Evolutionary conservation across 164 flowering plant genomes (phyloP).

Genomic region (Kalanchoe fedtschenkoi): DNA sequence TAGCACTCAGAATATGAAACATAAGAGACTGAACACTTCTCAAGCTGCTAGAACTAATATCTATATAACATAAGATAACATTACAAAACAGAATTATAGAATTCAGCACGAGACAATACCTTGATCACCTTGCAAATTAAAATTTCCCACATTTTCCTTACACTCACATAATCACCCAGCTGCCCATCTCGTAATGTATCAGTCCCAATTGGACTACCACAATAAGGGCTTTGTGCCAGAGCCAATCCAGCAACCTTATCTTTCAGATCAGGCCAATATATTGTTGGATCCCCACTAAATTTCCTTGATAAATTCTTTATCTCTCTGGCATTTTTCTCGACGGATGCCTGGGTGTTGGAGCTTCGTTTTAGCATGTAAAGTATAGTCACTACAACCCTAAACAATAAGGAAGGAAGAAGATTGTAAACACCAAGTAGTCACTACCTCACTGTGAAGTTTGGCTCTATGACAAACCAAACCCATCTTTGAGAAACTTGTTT

Average conservation of each 20-base stretch:
- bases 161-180: constrained; percentile 80
- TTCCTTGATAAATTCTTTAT: constrained; percentile 82
- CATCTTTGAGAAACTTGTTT: constrained; percentile 75
- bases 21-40: not conserved
- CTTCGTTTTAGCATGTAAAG: constrained; percentile 6
- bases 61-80: no score
- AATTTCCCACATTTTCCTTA: constrained; percentile 71
- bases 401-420: not conserved
- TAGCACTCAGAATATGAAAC: not conserved
- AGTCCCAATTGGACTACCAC: constrained; percentile 90
- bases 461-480: constrained; percentile 95
- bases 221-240: constrained; percentile 92
- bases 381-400: no score
- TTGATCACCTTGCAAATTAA: constrained; percentile 80
- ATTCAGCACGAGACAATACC: constrained; percentile 30
- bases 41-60: no score
- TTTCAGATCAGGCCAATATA: constrained; percentile 85
- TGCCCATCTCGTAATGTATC: constrained; percentile 90
- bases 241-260: constrained; percentile 94
- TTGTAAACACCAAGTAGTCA: constrained; percentile 1
- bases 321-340: constrained; percentile 86
- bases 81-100: not conserved
- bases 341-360: constrained; percentile 57
- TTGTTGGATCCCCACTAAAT: constrained; percentile 81
- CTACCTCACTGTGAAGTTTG: constrained; percentile 96